Evolutionary conservation across 2,329 filamentous ascomycete species (phyloP), one percentile per base, ranked within the genome.

Genomic region (Cryphonectria naterciae): DNA sequence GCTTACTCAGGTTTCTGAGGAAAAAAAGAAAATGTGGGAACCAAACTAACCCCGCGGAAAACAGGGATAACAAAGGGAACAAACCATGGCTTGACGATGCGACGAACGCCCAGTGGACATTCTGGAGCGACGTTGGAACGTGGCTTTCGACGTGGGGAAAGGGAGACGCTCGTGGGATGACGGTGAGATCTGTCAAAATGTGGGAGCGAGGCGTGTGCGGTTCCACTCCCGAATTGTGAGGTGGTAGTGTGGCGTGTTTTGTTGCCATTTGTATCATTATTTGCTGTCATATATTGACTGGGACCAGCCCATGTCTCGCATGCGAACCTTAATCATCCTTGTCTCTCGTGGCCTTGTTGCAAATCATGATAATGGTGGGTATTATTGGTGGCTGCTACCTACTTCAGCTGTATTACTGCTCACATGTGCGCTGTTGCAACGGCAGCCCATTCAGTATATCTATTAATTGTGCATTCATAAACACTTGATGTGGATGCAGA

Each of bases 71-170:
- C 7, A 73, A 81, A 17, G 83, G 80, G 25, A 77, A 77, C 46
- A 86, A 86, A 75, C 84, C 84, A 0, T 86, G 84, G 84, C 79
- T 81, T 32, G 83, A 86, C 74, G 78, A 74, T 22, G 78, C 81
- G 32, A 78, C 78, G 5, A 82, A 79, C 43, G 79, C 82, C 0
- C 77, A 78, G 69, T 78, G 77, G 72, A 80, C 82, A 17, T 86
- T 86, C 73, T 85, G 81, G 81, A 77, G 78, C 39, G 81, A 80
- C 2, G 76, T 77, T 35, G 74, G 75, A 69, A 70, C 78, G 46
- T 87, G 85, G 84, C 78, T 82, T 22, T 82, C 82, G 2, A 85
- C 82, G n/a, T 86, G 85, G 85, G 81, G 80, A 13, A 75, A 80
- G 64, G 80, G 80, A 19, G 80, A 81, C 63, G 76, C 78, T 66